Evolutionary conservation across 768 basidiomycete genomes (phyloP).

Genomic region (Podaxis sp.): DNA sequence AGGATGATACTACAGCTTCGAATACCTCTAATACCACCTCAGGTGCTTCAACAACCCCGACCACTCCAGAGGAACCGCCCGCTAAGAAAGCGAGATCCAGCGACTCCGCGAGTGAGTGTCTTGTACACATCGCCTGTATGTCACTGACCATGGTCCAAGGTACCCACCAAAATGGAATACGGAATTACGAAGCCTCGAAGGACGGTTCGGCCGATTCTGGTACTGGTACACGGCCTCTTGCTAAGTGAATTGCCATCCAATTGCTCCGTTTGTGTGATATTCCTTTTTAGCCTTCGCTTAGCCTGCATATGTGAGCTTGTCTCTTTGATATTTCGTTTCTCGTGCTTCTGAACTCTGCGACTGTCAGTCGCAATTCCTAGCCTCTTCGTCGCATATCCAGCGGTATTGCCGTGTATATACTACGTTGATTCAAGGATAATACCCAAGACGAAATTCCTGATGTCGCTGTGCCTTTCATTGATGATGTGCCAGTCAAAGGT

Average conservation of each 20-base stretch:
- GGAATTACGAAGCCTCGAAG: constrained; percentile 16
- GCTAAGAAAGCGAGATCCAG: constrained; percentile 1
- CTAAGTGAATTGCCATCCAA: constrained; percentile 17
- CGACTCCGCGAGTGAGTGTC: constrained; percentile 3
- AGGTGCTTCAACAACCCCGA: constrained; percentile 2
- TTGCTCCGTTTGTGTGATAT: neutral
- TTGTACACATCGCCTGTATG: neutral
- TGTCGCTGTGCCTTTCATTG: too few species aligned
- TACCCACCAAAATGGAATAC: constrained; percentile 22
- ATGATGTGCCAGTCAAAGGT: too few species aligned
- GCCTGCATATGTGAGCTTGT: neutral
- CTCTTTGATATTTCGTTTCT: neutral
- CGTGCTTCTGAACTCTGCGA: too few species aligned
- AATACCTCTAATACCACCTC: constrained; percentile 9
- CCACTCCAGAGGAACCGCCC: neutral
- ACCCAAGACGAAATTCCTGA: too few species aligned
- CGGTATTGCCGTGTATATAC: too few species aligned
- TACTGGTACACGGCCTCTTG: constrained; percentile 26
- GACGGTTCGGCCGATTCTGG: constrained; percentile 23
- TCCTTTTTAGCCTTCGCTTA: neutral
- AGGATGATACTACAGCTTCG: constrained; percentile 10
- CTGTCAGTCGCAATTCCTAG: too few species aligned
- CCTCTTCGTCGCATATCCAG: too few species aligned
- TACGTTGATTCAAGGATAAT: too few species aligned
- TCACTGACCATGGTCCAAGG: constrained; percentile 12